Base-by-base conservation (phyloP, 805 yeast species). In the Suhomyces sp. region DNA sequence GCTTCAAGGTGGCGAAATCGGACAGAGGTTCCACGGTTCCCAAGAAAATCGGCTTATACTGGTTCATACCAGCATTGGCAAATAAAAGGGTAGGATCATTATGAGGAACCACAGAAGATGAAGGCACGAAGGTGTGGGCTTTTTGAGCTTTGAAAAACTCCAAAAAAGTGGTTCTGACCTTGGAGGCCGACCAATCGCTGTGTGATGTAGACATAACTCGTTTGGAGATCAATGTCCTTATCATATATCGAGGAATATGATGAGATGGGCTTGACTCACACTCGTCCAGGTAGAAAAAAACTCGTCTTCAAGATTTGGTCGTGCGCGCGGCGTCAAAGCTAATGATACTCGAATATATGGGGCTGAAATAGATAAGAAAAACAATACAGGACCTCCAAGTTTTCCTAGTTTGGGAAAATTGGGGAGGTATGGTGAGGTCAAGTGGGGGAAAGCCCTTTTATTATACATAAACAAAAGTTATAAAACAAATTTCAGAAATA, bases 41-140 rank as follows among this genome's bases (percentile, higher is more conserved):
- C 55, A 90, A 72, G 62, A 93, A 93, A 50, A 93, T 93, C 10
- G 98, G 96, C 65, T 93, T 93, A 67, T 90, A 93, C 71, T 93
- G 99, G 69, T 93, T 93, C 99, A 93, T 93, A 66, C 98, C 98
- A 40, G 99, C 99, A 60, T 93, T 93, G 57, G 98, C 95, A 58
- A 93, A 93, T 44, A 93, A 71, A 43, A 93, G 74, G 17, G 98
- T 91, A 34, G 99, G 98, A 60, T 93, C 99, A 68, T 93, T 97
- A 60, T 83, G 95, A 35, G 99, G 99, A 42, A 93, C 82, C 19
- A 91, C 98, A 0, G 96, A 86, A 2, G 98, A 88, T 0, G 95
- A 84, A 15, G 96, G 88, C 30, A 93, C 90, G 60, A 76, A 88
- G 2, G 79, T 82, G 61, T 93, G 99, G 6, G 71, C 72, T 31